Base-by-base conservation (phyloP, 352 stramenopile genomes). In the Phytopythium boreale region DNA sequence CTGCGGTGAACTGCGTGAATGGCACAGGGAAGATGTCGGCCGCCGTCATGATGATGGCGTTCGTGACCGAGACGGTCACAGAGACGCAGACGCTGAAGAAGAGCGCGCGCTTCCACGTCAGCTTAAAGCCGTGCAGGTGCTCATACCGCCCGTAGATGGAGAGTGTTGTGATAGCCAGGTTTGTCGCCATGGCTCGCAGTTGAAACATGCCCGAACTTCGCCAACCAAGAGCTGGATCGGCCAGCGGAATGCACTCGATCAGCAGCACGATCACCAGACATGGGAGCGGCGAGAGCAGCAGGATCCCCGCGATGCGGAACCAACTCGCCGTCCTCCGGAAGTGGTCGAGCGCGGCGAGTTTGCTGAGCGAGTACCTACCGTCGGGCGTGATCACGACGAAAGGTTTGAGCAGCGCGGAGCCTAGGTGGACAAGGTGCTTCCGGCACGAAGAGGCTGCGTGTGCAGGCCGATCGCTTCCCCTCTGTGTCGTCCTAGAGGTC, bases 231-330 rank as follows among this genome's bases (percentile, higher is more conserved):
- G 24, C 20, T 36, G 59, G 70, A 9, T 50, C 31, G 11, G 19
- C 62, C 14, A 81, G 49, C 2, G 71, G 74, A 0, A 81, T 70
- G 19, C 51, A 70, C 14, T 81, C 68, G 0, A 77, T n/a, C 8
- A 68, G 29, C 7, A 66, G 61, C 0, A 66, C 47, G 0, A 68
- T 31, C 0, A 58, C 6, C 12, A 79, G 67, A 2, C 68, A 57
- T 8, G 71, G 69, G 0, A 77, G 7, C 5, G 66, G 53, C 22
- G 2, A 52, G 22, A 62, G 26, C 4, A 62, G 17, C 20, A 67
- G 26, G 5, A 59, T 52, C 0, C 15, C 46, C 26, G 49, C 2
- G 22, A 58, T 27, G 9, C 53, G 15, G 11, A 27, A 19, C 17
- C 14, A 5, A 14, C 34, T 41, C 9, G 39, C 61, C 26, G 46